phyloP scores from a whole-genome alignment of 2,329 filamentous ascomycete species.

The Coniochaeta pulveracea region DNA sequence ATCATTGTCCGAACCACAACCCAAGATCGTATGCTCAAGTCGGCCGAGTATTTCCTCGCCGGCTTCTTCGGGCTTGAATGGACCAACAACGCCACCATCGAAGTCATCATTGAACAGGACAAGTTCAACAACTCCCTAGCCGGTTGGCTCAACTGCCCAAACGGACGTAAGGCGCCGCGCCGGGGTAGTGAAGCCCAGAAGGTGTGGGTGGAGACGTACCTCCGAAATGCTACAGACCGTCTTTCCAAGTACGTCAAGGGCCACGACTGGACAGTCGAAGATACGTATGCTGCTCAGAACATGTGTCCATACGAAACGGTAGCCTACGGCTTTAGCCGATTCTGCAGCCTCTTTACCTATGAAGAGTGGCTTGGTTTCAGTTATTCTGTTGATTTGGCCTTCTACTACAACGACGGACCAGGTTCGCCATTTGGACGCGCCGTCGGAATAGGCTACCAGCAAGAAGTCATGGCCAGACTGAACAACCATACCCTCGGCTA shows the following conservation, averaged over 20 bases:
- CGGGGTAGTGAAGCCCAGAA: slow-evolving; percentile 40
- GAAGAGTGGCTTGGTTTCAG: slow-evolving; percentile 64
- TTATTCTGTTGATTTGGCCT: slow-evolving; percentile 58
- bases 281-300: slow-evolving; percentile 57
- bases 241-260: slow-evolving; percentile 42
- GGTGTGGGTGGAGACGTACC: slow-evolving; percentile 54
- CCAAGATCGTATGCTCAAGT: slow-evolving; percentile 67
- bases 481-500: slow-evolving; percentile 53
- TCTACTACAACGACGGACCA: slow-evolving; percentile 50
- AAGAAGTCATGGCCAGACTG: slow-evolving; percentile 61
- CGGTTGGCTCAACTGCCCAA: slow-evolving; percentile 56
- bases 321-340: slow-evolving; percentile 61
- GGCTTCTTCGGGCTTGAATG: slow-evolving; percentile 71
- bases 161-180: slow-evolving; percentile 34
- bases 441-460: slow-evolving; percentile 62
- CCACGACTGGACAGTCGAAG: slow-evolving; percentile 52
- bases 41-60: slow-evolving; percentile 66
- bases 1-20: slow-evolving; percentile 65
- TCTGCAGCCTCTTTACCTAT: slow-evolving; percentile 65
- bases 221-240: slow-evolving; percentile 50
- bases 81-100: slow-evolving; percentile 60
- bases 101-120: slow-evolving; percentile 54
- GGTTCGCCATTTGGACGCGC: slow-evolving; percentile 57
- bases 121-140: slow-evolving; percentile 62
- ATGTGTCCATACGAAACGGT: slow-evolving; percentile 68